Evolutionary conservation across 106 monocot species (phyloP).

Genomic region (Platanthera zijinensis): DNA sequence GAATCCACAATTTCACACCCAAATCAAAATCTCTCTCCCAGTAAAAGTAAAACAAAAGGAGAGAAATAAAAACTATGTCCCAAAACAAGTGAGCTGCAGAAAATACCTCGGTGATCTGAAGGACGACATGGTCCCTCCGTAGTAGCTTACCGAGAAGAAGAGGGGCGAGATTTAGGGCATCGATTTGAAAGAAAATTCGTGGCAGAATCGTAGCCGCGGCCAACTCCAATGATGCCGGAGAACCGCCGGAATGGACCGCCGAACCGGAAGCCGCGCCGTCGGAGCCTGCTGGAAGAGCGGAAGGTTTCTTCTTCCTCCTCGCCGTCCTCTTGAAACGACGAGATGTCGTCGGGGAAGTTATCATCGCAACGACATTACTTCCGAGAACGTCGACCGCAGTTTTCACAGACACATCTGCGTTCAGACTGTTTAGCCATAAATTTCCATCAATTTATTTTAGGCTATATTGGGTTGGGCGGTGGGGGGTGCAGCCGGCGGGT

Average conservation of each 20-base stretch:
- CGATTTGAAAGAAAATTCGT: constrained; percentile 39
- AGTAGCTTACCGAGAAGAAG: constrained; percentile 70
- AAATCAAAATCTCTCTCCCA: neutral
- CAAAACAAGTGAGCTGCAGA: neutral
- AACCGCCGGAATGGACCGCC: neutral
- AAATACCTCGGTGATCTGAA: constrained; percentile 66
- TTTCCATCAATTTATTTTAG: too few relatives aligned
- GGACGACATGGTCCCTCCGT: constrained; percentile 61
- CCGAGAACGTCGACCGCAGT: neutral
- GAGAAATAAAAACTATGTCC: neutral
- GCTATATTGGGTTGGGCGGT: too few relatives aligned
- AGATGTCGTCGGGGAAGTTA: neutral
- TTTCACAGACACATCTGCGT: neutral
- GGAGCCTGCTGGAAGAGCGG: neutral
- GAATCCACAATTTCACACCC: neutral
- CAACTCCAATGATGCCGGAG: neutral
- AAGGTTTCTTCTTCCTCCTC: constrained; percentile 3
- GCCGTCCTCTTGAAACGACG: constrained; percentile 33
- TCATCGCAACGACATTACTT: neutral
- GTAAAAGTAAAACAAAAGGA: neutral
- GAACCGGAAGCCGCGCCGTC: neutral
- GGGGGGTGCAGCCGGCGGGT: too few relatives aligned
- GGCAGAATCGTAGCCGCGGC: constrained; percentile 31
- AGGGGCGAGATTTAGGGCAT: constrained; percentile 64
- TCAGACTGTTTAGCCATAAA: too few relatives aligned